A percentile compares a stretch with the other conserved stretches of the same genome.
These are phyloP conservation scores for Pisolithus tinctorius DNA, from an alignment of 768 basidiomycete genomes.

Conservation along the genomic window DNA sequence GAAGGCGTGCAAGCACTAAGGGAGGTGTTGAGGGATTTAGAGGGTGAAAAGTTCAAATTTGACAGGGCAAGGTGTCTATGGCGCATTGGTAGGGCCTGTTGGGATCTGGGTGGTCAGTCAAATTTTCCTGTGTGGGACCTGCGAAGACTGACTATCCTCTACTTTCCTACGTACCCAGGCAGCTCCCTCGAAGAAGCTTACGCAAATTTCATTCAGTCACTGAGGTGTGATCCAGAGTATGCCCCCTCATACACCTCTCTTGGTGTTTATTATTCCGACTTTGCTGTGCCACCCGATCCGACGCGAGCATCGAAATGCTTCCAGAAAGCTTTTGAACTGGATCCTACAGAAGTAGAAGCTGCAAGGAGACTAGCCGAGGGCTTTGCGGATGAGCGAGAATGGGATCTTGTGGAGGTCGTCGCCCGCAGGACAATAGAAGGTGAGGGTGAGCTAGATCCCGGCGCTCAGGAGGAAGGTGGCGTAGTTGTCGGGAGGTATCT, in stretches of 20 bases:
- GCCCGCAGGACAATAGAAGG: slow-evolving; percentile 89
- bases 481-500: slow-evolving; percentile 43
- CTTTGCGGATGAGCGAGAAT: slow-evolving; percentile 89
- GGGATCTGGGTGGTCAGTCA: slow-evolving; percentile 62
- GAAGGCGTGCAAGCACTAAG: slow-evolving; percentile 43
- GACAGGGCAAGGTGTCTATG: slow-evolving; percentile 78
- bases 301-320: slow-evolving; percentile 90
- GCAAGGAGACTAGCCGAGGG: slow-evolving; percentile 79
- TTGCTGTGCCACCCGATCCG: slow-evolving; percentile 65
- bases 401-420: slow-evolving; percentile 95
- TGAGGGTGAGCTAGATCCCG: slow-evolving; percentile 73
- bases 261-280: slow-evolving; percentile 81
- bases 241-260: slow-evolving; percentile 93
- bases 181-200: slow-evolving; percentile 60
- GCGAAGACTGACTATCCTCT: background rate
- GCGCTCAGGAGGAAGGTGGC: slow-evolving; percentile 37
- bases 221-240: slow-evolving; percentile 68
- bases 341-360: slow-evolving; percentile 80
- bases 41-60: slow-evolving; percentile 39
- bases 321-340: slow-evolving; percentile 96
- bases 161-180: slow-evolving; percentile 27
- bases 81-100: slow-evolving; percentile 73
- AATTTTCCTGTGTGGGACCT: background rate
- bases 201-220: slow-evolving; percentile 68
- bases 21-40: slow-evolving; percentile 38